Evolutionary conservation across 306 rosid species (phyloP).

Genomic region (Begonia fuchsioides): DNA sequence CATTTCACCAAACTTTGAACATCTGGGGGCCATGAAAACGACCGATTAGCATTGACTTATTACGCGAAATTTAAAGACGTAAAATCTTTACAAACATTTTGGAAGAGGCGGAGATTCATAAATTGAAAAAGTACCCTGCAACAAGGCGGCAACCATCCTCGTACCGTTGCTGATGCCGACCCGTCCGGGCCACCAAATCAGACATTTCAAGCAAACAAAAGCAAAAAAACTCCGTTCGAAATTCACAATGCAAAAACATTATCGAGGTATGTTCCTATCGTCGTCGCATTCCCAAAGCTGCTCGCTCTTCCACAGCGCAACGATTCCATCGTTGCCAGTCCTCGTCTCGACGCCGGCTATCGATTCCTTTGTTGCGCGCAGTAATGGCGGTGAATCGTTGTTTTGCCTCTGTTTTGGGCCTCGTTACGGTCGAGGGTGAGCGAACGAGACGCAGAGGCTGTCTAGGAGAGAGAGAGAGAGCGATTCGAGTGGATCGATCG

Average conservation of each 20-base stretch:
- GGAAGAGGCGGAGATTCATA: neutral
- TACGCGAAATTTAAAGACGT: neutral
- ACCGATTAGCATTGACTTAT: constrained; percentile 1
- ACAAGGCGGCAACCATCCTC: constrained; percentile 72
- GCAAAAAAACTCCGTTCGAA: constrained; percentile 1
- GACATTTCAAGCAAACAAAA: constrained; percentile 30
- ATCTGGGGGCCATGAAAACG: constrained; percentile 10
- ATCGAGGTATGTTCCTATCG: constrained; percentile 8
- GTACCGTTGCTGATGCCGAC: constrained; percentile 75
- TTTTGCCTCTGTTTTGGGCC: constrained; percentile 13
- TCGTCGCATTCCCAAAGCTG: constrained; percentile 6
- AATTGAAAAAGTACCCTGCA: constrained; percentile 44
- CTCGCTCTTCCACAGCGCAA: constrained; percentile 18
- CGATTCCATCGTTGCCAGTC: constrained; percentile 13
- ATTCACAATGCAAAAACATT: constrained; percentile 3
- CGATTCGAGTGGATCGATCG: constrained; percentile 38
- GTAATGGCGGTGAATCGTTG: constrained; percentile 5
- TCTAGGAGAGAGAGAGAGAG: constrained; percentile 1
- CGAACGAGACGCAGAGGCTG: constrained; percentile 4
- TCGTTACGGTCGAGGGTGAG: neutral
- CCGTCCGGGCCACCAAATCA: constrained; percentile 82
- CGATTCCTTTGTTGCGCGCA: constrained; percentile 10
- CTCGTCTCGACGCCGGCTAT: constrained; percentile 4
- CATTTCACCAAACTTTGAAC: constrained; percentile 5
- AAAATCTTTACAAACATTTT: neutral